Conservation (phyloP, 2,329 filamentous ascomycete species). For the Plectosphaerella sp. region DNA sequence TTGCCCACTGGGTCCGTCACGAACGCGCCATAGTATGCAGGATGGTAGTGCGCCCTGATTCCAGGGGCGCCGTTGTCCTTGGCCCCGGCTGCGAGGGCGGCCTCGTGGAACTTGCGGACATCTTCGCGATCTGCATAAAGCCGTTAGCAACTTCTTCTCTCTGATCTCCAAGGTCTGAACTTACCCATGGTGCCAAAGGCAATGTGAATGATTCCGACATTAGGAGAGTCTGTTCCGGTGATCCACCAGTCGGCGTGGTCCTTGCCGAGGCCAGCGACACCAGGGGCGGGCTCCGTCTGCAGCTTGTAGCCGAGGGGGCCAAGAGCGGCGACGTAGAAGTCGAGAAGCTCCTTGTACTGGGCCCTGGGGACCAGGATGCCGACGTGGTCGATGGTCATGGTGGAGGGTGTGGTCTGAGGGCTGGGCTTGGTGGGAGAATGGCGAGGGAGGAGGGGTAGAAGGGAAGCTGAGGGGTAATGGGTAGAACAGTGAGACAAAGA, state of each 20-base stretch:
- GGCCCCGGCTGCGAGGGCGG: constrained; percentile 36
- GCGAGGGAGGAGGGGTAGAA: not conserved
- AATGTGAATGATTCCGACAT: constrained; percentile 18
- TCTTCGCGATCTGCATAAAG: constrained; percentile 25
- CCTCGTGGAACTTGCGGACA: constrained; percentile 39
- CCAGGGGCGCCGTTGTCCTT: constrained; percentile 46
- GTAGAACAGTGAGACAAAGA: not conserved
- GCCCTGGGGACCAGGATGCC: constrained; percentile 21
- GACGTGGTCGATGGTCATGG: constrained; percentile 31
- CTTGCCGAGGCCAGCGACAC: constrained; percentile 25
- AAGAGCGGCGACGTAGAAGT: constrained; percentile 28
- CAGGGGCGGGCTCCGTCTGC: constrained; percentile 18
- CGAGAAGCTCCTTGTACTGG: constrained; percentile 20
- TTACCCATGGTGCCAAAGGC: constrained; percentile 25
- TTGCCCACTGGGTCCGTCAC: constrained; percentile 46
- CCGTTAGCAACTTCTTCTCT: not conserved
- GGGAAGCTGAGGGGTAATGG: not conserved
- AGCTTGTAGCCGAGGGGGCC: constrained; percentile 29
- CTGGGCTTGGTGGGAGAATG: not conserved
- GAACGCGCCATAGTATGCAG: constrained; percentile 46
- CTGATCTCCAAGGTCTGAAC: not conserved
- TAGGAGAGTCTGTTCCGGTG: constrained; percentile 8
- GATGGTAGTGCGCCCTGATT: constrained; percentile 33
- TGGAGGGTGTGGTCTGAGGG: constrained; percentile 4
- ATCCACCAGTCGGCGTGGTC: constrained; percentile 26